Percentiles rank a stretch among this genome's conserved stretches.
These are phyloP conservation scores for Eragrostis curvula DNA, from an alignment of 176 grass and related monocot species.

Conservation along the genomic window DNA sequence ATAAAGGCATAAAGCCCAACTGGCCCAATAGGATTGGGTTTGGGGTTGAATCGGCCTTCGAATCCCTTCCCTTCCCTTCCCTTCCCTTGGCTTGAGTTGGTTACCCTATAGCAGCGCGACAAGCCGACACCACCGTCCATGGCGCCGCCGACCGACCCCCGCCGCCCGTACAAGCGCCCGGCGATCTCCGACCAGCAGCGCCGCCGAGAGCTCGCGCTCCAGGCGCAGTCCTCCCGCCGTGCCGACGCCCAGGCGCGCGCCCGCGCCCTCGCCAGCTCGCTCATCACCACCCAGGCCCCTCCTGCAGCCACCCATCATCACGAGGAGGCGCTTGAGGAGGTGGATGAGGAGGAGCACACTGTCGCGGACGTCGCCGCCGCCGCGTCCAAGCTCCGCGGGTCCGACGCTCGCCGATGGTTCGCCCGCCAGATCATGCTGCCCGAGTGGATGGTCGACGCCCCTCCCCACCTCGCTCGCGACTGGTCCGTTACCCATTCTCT, in stretches of 20 bases:
- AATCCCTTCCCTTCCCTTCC: neutral
- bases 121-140: neutral
- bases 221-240: constrained; percentile 70
- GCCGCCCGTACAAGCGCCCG: constrained; percentile 78
- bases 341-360: neutral
- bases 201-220: constrained; percentile 79
- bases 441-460: constrained; percentile 94
- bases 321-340: neutral
- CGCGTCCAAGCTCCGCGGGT: constrained; percentile 67
- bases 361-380: constrained; percentile 52
- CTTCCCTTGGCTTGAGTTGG: too few relatives aligned
- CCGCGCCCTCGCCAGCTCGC: constrained; percentile 84
- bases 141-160: constrained; percentile 61
- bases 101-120: neutral
- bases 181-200: constrained; percentile 95
- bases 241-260: constrained; percentile 87
- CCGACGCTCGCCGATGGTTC: constrained; percentile 77
- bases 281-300: constrained; percentile 43
- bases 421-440: constrained; percentile 92
- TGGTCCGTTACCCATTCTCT: constrained; percentile 49
- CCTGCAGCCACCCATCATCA: constrained; percentile 12
- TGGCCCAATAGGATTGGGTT: neutral
- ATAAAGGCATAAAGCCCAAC: neutral
- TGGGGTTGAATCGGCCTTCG: neutral
- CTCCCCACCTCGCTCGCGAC: constrained; percentile 70